Evolutionary conservation across 108 stramenopile species (phyloP).

Genomic region (Nannochloropsis gaditana): DNA sequence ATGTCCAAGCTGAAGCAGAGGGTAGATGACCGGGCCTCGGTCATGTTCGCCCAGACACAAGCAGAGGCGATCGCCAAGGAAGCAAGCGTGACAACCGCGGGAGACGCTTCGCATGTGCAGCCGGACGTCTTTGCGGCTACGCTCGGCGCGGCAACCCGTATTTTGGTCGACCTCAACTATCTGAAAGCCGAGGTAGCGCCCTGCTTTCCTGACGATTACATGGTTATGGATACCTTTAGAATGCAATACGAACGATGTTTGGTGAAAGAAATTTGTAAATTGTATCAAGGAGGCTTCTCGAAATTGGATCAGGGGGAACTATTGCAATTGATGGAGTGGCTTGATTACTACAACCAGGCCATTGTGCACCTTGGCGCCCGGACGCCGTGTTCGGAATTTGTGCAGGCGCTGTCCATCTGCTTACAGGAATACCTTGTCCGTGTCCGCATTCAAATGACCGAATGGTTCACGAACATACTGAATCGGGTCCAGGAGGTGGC

Average conservation of each 20-base stretch:
- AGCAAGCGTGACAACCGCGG: not conserved
- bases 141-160: not conserved
- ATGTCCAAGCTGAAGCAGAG: slow-evolving; percentile 11
- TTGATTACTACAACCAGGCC: not conserved
- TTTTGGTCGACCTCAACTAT: not conserved
- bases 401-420: not conserved
- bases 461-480: not conserved
- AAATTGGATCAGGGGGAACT: slow-evolving; percentile 20
- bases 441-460: slow-evolving; percentile 1
- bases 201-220: not conserved
- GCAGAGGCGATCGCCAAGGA: not conserved
- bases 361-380: not conserved
- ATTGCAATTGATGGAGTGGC: slow-evolving; percentile 15
- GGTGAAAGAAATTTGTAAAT: not conserved
- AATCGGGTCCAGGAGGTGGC: not conserved
- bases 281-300: not conserved
- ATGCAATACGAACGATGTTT: not conserved
- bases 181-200: not conserved
- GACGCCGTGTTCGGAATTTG: not conserved
- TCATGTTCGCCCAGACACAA: not conserved
- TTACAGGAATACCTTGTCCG: not conserved
- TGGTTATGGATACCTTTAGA: not conserved
- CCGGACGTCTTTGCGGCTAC: not conserved
- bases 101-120: not conserved
- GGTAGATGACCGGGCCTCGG: not conserved